phyloP scores from a whole-genome alignment of 2,329 filamentous ascomycete species.

The Sporothrix pallida region DNA sequence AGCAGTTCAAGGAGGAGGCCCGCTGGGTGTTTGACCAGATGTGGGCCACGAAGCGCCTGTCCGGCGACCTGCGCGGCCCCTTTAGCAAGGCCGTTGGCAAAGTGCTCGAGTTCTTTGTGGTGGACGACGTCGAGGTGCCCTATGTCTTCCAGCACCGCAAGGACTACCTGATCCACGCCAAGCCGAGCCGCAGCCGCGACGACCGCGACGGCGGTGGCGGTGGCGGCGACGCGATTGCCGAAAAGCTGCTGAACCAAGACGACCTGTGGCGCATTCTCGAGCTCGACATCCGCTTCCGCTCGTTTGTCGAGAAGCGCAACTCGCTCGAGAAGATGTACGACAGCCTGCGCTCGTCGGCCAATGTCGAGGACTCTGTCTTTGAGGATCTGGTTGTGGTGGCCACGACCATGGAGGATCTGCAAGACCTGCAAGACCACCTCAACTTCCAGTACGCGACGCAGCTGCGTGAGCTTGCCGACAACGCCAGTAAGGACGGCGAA shows the following conservation, averaged over 20 bases:
- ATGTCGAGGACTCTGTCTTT: conserved; percentile 74
- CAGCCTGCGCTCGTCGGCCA: conserved; percentile 66
- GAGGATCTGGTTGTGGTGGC: conserved; percentile 82
- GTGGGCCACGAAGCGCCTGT: conserved; percentile 82
- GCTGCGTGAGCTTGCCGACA: conserved; percentile 74
- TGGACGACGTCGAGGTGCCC: conserved; percentile 92
- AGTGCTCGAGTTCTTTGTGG: conserved; percentile 92
- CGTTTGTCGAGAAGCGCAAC: conserved; percentile 89
- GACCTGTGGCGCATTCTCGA: conserved; percentile 96
- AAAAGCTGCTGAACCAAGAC: conserved; percentile 88
- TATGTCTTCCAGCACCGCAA: conserved; percentile 99
- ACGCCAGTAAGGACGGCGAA: conserved; percentile 46
- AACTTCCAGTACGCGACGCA: conserved; percentile 90
- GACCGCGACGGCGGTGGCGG: conserved; percentile 74
- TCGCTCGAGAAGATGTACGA: conserved; percentile 80
- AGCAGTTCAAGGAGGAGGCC: conserved; percentile 88
- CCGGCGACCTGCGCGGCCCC: conserved; percentile 73
- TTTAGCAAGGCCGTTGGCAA: conserved; percentile 90
- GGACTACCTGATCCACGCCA: conserved; percentile 93
- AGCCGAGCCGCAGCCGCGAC: conserved; percentile 64
- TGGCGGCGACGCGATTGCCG: conserved; percentile 75
- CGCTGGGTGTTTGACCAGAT: conserved; percentile 90
- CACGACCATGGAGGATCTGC: conserved; percentile 89
- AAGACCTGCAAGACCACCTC: conserved; percentile 94
- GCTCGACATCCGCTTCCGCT: conserved; percentile 92